Base-by-base conservation (phyloP, 352 stramenopile species). In the Phytopythium aichiense region DNA sequence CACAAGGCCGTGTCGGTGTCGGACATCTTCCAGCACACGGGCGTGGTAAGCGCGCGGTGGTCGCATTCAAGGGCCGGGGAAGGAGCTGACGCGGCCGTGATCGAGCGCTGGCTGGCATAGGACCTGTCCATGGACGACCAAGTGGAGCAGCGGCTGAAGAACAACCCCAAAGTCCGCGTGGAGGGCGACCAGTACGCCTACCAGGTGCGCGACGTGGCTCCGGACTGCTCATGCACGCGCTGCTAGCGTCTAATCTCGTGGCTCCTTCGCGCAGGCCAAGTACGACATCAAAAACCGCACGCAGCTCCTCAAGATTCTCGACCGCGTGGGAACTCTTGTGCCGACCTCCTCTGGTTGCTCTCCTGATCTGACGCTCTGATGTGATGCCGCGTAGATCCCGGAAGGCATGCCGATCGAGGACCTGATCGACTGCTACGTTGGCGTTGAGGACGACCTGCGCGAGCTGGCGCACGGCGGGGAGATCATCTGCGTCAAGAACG, bases 261-360 rank as follows among this genome's bases (percentile, higher is more conserved):
- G 16, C 23, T 58, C 2, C 20, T 25, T 63, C 20, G 35, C 22
- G n/a, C 46, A 93, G 76, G 86, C 86, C 43, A 95, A 95, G 76
- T 95, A 92, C 66, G 80, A 94, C 72, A 92, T 94, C 56, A 94
- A 94, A 67, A 91, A 92, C 62, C 72, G 71, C 28, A 73, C 82
- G 45, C 84, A 95, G 61, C 64, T 95, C 38, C 64, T 91, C 23
- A 87, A 89, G 48, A 87, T 91, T 43, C 72, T 95, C 35, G 83
- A 95, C 28, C 73, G 84, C 30, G 83, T 93, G 61, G n/a, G 69
- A 38, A 64, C 2, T 33, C 20, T 15, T 11, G 9, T 40, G 20
- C 7, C 42, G 9, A 12, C 20, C 42, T 23, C 18, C 5, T 48
- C 6, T 48, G 42, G 42, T 4, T 48, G 1, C 6, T 48, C 18